phyloP scores from a whole-genome alignment of 2,329 filamentous ascomycete species.

The Xylariaceae sp. region DNA sequence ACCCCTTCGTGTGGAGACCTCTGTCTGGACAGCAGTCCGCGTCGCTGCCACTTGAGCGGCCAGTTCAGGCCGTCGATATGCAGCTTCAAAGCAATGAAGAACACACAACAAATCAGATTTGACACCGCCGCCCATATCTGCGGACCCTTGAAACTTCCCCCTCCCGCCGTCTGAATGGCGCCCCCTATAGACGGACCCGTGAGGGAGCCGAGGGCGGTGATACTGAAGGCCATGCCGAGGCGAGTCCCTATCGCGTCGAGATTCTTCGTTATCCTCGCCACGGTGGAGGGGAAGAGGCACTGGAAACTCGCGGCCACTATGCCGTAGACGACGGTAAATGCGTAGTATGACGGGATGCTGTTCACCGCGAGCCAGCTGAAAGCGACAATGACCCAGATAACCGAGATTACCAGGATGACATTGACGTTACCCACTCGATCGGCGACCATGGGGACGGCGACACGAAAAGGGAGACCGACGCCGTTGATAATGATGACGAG shows the following conservation, averaged over 20 bases:
- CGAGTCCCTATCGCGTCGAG: conserved; percentile 36
- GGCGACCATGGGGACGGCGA: conserved; percentile 33
- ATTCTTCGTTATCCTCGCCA: conserved; percentile 35
- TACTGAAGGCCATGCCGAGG: conserved; percentile 38
- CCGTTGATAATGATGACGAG: conserved; percentile 38
- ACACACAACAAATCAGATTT: conserved; percentile 24
- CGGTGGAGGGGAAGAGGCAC: conserved; percentile 35
- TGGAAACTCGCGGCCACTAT: conserved; percentile 34
- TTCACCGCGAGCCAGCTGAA: conserved; percentile 36
- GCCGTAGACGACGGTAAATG: conserved; percentile 33
- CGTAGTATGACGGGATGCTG: conserved; percentile 30
- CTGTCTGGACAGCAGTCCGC: too few relatives aligned
- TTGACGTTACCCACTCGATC: conserved; percentile 35
- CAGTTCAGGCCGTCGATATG: conserved; percentile 20
- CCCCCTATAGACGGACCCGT: conserved; percentile 38
- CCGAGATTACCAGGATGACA: conserved; percentile 27
- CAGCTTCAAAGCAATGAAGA: conserved; percentile 22
- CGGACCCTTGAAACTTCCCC: conserved; percentile 25
- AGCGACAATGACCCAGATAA: conserved; percentile 29
- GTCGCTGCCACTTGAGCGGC: conserved; percentile 20
- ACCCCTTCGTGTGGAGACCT: too few relatives aligned
- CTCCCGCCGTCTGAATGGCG: conserved; percentile 26
- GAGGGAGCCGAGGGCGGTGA: conserved; percentile 34
- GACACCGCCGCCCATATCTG: conserved; percentile 33
- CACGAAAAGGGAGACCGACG: conserved; percentile 34